Evolutionary conservation across 768 basidiomycete species (phyloP), one percentile per base, ranked within the genome.

Genomic region (Lentinula aciculospora): DNA sequence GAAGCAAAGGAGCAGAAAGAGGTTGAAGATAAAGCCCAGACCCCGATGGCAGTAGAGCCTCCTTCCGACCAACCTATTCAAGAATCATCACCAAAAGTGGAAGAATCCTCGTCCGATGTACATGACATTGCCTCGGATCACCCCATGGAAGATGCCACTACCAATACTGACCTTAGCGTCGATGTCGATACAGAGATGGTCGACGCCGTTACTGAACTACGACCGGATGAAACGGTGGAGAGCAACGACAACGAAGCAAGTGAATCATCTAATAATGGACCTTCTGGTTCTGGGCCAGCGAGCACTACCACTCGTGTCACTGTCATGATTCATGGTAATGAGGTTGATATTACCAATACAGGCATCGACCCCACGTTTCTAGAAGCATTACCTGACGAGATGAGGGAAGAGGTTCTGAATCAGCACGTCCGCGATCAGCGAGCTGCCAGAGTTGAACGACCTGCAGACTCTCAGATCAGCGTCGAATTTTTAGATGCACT

Each of bases 361-460:
- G 97, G 97, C 4, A 98, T 99, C 66, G 97, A 99, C 68, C 93
- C 95, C 2, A 94, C 93, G 4, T 99, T 99, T 81, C 76, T 99
- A 58, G 94, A 98, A 72, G 97, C 97, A 25, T 74, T 99, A 8
- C 97, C 97, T 0, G 97, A 99, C 67, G 96, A 98, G 63, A 98
- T 99, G 89, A 85, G 97, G 51, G 96, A 97, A 68, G 97, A 99
- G 67, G 94, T 99, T 34, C 79, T 99, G 54, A 94, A 95, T 65
- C 97, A 99, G 67, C 96, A 99, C 67, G 86, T 98, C 63, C 87
- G 94, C 8, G 97, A 98, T 64, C 92, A 88, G 60, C 86, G 88
- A 39, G 85, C 90, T 10, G 85, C 92, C 3, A 78, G 85, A 66
- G 75, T 86, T 57, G 88, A 88, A 68, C 80, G 83, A 46, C 89